Conservation (phyloP, 495 filamentous ascomycete species). For the Pyrenula aspistea region DNA sequence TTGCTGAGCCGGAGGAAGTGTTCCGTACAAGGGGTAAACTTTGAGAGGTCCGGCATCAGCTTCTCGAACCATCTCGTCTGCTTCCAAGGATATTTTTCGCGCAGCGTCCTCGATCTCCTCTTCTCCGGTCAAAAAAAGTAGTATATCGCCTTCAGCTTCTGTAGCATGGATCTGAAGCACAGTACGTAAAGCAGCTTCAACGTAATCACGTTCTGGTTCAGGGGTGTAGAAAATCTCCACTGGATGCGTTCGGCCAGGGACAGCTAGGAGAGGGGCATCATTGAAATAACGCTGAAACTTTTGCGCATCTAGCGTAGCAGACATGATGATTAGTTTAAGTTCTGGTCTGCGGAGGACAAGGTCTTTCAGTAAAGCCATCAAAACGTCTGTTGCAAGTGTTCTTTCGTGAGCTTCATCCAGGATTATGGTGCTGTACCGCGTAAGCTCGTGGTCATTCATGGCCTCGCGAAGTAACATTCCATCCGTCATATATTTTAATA, state of each 20-base stretch:
- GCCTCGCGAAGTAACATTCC: slow-evolving; percentile 97
- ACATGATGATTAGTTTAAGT: slow-evolving; percentile 97
- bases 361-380: slow-evolving; percentile 91
- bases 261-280: slow-evolving; percentile 81
- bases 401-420: slow-evolving; percentile 97
- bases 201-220: slow-evolving; percentile 91
- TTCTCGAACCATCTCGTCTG: slow-evolving; percentile 80
- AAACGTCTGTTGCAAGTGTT: slow-evolving; percentile 86
- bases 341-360: slow-evolving; percentile 68
- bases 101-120: slow-evolving; percentile 98
- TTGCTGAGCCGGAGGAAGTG: slow-evolving; percentile 81
- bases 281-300: slow-evolving; percentile 99
- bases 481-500: slow-evolving; percentile 99
- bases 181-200: slow-evolving; percentile 87
- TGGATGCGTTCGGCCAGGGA: slow-evolving; percentile 90
- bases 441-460: slow-evolving; percentile 89
- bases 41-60: slow-evolving; percentile 80
- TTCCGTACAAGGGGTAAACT: slow-evolving; percentile 90
- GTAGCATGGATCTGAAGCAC: slow-evolving; percentile 92
- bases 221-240: slow-evolving; percentile 99
- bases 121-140: slow-evolving; percentile 94
- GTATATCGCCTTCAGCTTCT: slow-evolving; percentile 86
- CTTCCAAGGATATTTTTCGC: slow-evolving; percentile 80
- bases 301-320: slow-evolving; percentile 88
- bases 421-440: slow-evolving; percentile 93